A percentile compares a stretch with the other conserved stretches of the same genome.
Conservation (phyloP, 106 monocot genomes). For the Acorus calamus region DNA sequence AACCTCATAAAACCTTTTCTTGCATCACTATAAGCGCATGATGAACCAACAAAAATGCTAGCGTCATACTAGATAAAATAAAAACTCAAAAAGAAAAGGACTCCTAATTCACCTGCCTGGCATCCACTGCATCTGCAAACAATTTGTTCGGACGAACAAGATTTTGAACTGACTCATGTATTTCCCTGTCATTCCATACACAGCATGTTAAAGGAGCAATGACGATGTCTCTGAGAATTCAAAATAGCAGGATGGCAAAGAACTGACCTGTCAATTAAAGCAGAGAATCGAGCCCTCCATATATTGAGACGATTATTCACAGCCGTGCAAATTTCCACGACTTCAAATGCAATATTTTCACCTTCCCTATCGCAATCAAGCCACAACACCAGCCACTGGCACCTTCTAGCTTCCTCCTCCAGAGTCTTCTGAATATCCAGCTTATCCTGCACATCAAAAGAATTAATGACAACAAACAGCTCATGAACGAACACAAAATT, state of each 20-base stretch:
- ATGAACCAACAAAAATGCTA: too few species aligned
- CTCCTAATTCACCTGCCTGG: conserved; percentile 59
- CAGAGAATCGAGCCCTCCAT: conserved; percentile 96
- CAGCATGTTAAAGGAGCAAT: too few species aligned
- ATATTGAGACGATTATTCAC: conserved; percentile 58
- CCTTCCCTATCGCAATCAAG: conserved; percentile 98
- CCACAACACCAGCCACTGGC: conserved; percentile 96
- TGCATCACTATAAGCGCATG: too few species aligned
- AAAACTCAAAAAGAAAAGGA: too few species aligned
- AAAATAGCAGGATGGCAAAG: too few species aligned
- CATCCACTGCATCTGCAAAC: conserved; percentile 93
- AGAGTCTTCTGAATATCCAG: conserved; percentile 76
- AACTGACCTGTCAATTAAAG: conserved; percentile 72
- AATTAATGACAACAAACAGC: background rate
- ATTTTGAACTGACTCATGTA: conserved; percentile 79
- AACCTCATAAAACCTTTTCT: too few species aligned
- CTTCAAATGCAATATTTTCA: conserved; percentile 98
- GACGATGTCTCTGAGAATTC: too few species aligned
- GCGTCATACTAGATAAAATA: too few species aligned
- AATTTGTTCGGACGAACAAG: conserved; percentile 84
- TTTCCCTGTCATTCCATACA: conserved; percentile 54
- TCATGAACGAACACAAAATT: too few species aligned
- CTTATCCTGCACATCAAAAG: conserved; percentile 59
- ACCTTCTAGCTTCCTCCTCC: conserved; percentile 88
- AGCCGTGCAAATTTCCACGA: conserved; percentile 74